Percentiles rank a stretch among this genome's conserved stretches.
phyloP scores from a whole-genome alignment of 164 flowering plant genomes.

The Chloranthus sessilifolius region DNA sequence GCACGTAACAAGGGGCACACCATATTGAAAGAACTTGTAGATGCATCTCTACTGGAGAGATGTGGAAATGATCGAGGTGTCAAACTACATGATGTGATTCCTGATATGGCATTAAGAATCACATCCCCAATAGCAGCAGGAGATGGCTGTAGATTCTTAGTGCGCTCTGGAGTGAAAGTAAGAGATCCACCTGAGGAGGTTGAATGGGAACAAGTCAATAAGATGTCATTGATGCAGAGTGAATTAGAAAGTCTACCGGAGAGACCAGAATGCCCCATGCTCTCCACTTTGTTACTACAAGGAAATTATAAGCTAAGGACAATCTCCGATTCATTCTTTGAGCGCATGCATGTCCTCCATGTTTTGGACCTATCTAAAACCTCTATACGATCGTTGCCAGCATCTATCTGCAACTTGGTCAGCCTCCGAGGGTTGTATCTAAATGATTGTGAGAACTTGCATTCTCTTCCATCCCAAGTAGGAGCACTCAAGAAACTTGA shows the following conservation, averaged over 20 bases:
- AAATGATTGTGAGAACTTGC: too few relatives aligned
- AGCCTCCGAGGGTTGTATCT: too few relatives aligned
- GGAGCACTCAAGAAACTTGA: too few relatives aligned
- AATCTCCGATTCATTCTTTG: not conserved
- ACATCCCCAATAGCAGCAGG: too few relatives aligned
- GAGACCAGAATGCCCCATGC: too few relatives aligned
- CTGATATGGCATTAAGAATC: not conserved
- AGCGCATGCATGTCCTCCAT: not conserved
- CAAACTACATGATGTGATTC: not conserved
- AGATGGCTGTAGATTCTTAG: not conserved
- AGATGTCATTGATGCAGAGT: too few relatives aligned
- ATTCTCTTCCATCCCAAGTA: too few relatives aligned
- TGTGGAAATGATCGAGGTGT: not conserved
- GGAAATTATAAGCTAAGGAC: not conserved
- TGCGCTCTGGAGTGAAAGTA: not conserved
- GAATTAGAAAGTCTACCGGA: too few relatives aligned
- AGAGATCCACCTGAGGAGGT: not conserved
- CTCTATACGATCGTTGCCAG: not conserved
- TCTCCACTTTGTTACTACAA: too few relatives aligned
- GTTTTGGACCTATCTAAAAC: not conserved
- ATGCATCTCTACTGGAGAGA: not conserved
- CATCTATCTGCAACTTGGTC: too few relatives aligned
- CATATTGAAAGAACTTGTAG: not conserved
- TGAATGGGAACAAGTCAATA: not conserved
- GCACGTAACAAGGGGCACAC: not conserved